Evolutionary conservation across 441 rosid genomes (phyloP).

Genomic region (Euphorbia schlechtendalii): DNA sequence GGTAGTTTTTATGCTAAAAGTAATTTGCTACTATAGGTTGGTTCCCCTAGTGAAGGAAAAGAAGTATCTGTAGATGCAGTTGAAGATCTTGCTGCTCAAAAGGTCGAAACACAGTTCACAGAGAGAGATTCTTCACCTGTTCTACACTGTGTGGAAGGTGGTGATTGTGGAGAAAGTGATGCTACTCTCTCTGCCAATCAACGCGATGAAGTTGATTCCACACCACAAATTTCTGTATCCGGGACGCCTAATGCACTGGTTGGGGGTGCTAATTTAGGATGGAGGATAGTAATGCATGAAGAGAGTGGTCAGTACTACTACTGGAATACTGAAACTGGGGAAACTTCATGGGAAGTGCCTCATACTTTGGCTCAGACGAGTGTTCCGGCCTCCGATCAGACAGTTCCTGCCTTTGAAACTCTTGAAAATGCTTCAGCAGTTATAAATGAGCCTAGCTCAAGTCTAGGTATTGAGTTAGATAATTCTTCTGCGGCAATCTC

Average conservation of each 20-base stretch:
- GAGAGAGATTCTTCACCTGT: conserved; percentile 28
- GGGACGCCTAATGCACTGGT: conserved; percentile 37
- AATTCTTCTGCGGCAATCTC: conserved; percentile 27
- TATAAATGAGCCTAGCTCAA: conserved; percentile 24
- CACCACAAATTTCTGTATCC: conserved; percentile 31
- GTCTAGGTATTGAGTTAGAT: conserved; percentile 25
- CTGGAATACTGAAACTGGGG: conserved; percentile 95
- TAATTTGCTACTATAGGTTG: conserved; percentile 36
- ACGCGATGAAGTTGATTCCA: conserved; percentile 30
- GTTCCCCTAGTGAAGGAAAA: conserved; percentile 25
- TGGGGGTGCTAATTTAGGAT: conserved; percentile 51
- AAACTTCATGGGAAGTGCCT: conserved; percentile 96
- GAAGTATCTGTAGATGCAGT: conserved; percentile 23
- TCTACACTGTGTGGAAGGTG: conserved; percentile 25
- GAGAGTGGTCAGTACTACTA: conserved; percentile 87
- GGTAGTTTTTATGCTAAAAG: conserved; percentile 2
- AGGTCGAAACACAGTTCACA: conserved; percentile 24
- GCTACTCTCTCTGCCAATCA: conserved; percentile 26
- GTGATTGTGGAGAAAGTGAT: conserved; percentile 29
- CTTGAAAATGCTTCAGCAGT: conserved; percentile 27
- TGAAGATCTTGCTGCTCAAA: conserved; percentile 27
- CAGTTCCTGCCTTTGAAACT: conserved; percentile 27
- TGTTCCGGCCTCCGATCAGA: conserved; percentile 23
- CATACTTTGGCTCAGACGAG: conserved; percentile 38
- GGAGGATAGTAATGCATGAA: conserved; percentile 91